Evolutionary conservation across 352 stramenopile species (phyloP).

Genomic region (Pythium scleroteichum): DNA sequence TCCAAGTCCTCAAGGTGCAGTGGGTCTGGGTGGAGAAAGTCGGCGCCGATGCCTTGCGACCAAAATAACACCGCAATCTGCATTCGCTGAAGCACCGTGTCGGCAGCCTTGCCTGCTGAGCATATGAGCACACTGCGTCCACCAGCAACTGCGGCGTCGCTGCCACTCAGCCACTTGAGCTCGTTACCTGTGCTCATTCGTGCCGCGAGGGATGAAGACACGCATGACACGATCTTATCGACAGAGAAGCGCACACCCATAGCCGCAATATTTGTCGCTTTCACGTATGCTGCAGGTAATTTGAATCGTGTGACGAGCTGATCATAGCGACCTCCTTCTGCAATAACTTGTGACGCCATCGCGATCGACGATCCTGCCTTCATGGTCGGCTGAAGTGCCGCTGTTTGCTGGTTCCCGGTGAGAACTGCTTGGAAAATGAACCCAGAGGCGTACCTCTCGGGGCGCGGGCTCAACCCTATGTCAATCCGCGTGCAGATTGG

Average conservation of each 20-base stretch:
- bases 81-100: conserved; percentile 77
- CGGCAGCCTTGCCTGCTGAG: conserved; percentile 67
- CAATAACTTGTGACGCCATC: conserved; percentile 68
- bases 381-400: conserved; percentile 11
- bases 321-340: conserved; percentile 83
- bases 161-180: conserved; percentile 5
- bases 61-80: conserved; percentile 80
- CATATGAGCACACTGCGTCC: conserved; percentile 72
- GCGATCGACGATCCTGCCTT: conserved; percentile 24
- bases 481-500: conserved; percentile 71
- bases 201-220: conserved; percentile 42
- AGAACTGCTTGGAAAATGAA: conserved; percentile 87
- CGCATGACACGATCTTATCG: conserved; percentile 82
- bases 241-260: conserved; percentile 87
- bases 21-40: conserved; percentile 83
- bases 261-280: conserved; percentile 64
- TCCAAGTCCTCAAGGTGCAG: conserved; percentile 82
- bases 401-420: conserved; percentile 27
- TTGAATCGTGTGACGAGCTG: conserved; percentile 82
- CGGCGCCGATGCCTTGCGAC: conserved; percentile 65
- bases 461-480: conserved; percentile 71
- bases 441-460: conserved; percentile 74
- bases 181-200: conserved; percentile 28
- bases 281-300: conserved; percentile 75
- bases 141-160: conserved; percentile 37